Evolutionary conservation across 768 basidiomycete genomes (phyloP).

Genomic region (Trametes sanguinea): DNA sequence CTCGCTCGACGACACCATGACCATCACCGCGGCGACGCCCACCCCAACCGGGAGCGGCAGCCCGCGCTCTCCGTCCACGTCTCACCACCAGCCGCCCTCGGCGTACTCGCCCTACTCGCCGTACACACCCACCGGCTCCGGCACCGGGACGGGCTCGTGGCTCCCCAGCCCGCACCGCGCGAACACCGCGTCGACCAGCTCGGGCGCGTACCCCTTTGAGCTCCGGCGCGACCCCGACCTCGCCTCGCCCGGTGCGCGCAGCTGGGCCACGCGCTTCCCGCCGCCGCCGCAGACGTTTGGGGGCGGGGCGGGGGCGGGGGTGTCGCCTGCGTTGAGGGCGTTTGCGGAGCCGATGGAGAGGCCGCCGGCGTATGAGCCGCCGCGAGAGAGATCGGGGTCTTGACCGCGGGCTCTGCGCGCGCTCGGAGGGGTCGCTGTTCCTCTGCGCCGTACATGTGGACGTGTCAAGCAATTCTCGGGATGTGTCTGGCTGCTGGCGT

Average conservation of each 20-base stretch:
- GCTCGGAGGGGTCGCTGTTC: too few species aligned
- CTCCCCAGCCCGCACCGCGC: slow-evolving; percentile 14
- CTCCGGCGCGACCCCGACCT: slow-evolving; percentile 21
- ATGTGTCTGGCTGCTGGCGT: too few species aligned
- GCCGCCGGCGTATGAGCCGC: background rate
- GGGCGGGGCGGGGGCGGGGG: background rate
- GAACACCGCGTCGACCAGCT: slow-evolving; percentile 19
- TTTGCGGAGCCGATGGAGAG: background rate
- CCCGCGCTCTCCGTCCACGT: background rate
- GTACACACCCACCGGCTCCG: background rate
- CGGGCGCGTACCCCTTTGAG: slow-evolving; percentile 20
- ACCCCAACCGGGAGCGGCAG: background rate
- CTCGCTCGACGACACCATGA: slow-evolving; percentile 6
- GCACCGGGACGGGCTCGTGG: slow-evolving; percentile 3
- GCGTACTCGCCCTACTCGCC: too few species aligned
- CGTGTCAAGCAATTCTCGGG: too few species aligned
- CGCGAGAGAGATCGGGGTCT: background rate
- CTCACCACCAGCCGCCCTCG: background rate
- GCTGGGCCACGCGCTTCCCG: slow-evolving; percentile 17
- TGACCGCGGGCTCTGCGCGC: background rate
- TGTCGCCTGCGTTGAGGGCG: background rate
- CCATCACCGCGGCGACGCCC: background rate
- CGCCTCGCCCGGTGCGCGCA: slow-evolving; percentile 2
- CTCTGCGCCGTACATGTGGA: too few species aligned
- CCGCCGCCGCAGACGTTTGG: slow-evolving; percentile 9